phyloP scores from a whole-genome alignment of 495 filamentous ascomycete genomes.

The Annulohypoxylon maeteangense region DNA sequence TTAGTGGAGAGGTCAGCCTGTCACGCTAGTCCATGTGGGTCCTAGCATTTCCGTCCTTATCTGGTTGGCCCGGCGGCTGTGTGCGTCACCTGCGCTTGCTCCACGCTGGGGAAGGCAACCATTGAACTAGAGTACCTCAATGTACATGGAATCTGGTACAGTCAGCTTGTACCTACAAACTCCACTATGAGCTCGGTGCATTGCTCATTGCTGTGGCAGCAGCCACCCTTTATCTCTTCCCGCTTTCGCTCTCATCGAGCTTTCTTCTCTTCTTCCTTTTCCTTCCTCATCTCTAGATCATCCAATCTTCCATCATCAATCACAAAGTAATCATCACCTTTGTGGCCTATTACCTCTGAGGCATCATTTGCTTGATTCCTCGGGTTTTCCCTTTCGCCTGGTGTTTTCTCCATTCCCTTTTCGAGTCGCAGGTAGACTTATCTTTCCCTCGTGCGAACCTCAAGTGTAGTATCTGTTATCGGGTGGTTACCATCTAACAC shows the following conservation, averaged over 20 bases:
- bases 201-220: conserved; percentile 18
- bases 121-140: conserved; percentile 3
- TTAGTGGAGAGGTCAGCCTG: conserved; percentile 30
- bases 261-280: conserved; percentile 34
- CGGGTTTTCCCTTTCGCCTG: conserved; percentile 38
- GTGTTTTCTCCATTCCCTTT: conserved; percentile 41
- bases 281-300: conserved; percentile 42
- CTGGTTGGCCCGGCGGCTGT: conserved; percentile 47
- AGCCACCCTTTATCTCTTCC: conserved; percentile 45
- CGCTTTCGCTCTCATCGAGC: conserved; percentile 39
- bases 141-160: neutral
- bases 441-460: conserved; percentile 43
- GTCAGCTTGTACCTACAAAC: conserved; percentile 1
- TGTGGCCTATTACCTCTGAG: conserved; percentile 27
- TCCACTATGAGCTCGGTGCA: conserved; percentile 29
- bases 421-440: conserved; percentile 58
- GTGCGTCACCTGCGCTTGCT: conserved; percentile 50
- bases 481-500: conserved; percentile 11
- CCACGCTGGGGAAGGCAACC: conserved; percentile 48
- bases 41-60: conserved; percentile 41
- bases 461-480: conserved; percentile 22
- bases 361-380: conserved; percentile 48
- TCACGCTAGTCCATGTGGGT: conserved; percentile 28
- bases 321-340: conserved; percentile 45
- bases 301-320: conserved; percentile 58